These are phyloP conservation scores for Cercospora berteroae DNA, from an alignment of 2,329 filamentous ascomycete genomes.

Conservation along the genomic window DNA sequence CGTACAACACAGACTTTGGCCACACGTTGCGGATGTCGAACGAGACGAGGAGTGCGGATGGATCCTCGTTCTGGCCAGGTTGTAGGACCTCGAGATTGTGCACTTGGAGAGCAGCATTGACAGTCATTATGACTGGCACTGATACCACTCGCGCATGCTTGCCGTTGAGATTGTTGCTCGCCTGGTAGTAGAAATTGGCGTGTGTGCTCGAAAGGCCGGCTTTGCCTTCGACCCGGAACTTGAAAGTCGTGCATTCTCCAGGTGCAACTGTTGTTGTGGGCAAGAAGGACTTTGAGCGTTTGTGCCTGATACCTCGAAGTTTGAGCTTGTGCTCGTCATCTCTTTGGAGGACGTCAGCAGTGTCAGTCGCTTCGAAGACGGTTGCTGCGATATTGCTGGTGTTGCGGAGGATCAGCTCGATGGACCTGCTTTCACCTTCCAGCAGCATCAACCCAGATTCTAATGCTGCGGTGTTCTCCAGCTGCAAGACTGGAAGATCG, in stretches of 20 bases:
- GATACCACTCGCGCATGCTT: constrained; percentile 49
- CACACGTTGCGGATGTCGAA: constrained; percentile 87
- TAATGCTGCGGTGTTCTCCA: constrained; percentile 73
- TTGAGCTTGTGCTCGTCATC: constrained; percentile 19
- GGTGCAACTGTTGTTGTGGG: constrained; percentile 42
- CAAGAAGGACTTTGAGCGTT: constrained; percentile 16
- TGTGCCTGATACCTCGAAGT: constrained; percentile 15
- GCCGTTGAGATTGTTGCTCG: constrained; percentile 7
- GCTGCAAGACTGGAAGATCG: constrained; percentile 71
- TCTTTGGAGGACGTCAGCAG: constrained; percentile 19
- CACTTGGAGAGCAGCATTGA: constrained; percentile 86
- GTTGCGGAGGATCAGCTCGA: constrained; percentile 79
- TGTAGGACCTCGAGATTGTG: constrained; percentile 70
- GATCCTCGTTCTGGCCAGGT: constrained; percentile 56
- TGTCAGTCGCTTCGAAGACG: constrained; percentile 48
- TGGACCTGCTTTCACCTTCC: constrained; percentile 78
- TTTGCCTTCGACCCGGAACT: constrained; percentile 82
- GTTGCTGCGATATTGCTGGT: constrained; percentile 73
- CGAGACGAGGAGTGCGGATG: constrained; percentile 67
- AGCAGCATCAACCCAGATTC: constrained; percentile 89
- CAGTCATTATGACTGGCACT: constrained; percentile 79
- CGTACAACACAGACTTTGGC: constrained; percentile 68
- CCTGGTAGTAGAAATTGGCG: constrained; percentile 75
- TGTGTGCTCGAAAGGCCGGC: constrained; percentile 76
- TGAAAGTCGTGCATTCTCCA: constrained; percentile 65